phyloP scores from a whole-genome alignment of 306 rosid genomes.

The Castanea mollissima region DNA sequence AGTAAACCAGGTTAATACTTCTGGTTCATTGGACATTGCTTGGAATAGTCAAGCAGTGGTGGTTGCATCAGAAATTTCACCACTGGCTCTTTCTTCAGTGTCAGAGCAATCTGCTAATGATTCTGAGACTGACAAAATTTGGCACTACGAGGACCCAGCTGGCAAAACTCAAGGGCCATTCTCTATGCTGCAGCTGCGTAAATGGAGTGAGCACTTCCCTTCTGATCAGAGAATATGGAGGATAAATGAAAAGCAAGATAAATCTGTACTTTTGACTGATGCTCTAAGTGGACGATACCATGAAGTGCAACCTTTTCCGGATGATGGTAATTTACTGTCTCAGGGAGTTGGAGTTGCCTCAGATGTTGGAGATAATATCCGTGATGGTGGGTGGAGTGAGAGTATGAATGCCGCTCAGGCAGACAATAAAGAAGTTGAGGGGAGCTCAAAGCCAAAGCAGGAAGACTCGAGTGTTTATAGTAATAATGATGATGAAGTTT shows the following conservation, averaged over 20 bases:
- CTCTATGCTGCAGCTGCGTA: slow-evolving; percentile 58
- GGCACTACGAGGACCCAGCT: slow-evolving; percentile 87
- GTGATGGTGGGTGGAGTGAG: slow-evolving; percentile 27
- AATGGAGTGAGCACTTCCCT: slow-evolving; percentile 86
- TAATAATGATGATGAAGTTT: slow-evolving; percentile 44
- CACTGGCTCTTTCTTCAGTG: slow-evolving; percentile 37
- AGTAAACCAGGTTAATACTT: slow-evolving; percentile 23
- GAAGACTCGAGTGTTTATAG: slow-evolving; percentile 34
- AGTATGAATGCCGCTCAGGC: slow-evolving; percentile 24
- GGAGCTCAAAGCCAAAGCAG: slow-evolving; percentile 32
- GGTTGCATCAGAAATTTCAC: slow-evolving; percentile 41
- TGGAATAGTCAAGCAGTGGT: slow-evolving; percentile 35
- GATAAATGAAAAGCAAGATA: slow-evolving; percentile 49
- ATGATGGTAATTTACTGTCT: slow-evolving; percentile 35
- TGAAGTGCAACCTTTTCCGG: slow-evolving; percentile 36
- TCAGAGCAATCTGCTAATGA: slow-evolving; percentile 44
- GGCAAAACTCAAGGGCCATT: slow-evolving; percentile 94
- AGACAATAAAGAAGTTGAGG: slow-evolving; percentile 32
- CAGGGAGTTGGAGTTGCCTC: slow-evolving; percentile 34
- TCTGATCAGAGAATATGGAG: slow-evolving; percentile 77
- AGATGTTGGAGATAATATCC: slow-evolving; percentile 33
- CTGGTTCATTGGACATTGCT: slow-evolving; percentile 33
- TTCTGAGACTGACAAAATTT: slow-evolving; percentile 46
- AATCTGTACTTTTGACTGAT: slow-evolving; percentile 60
- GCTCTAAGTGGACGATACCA: slow-evolving; percentile 48